Evolutionary conservation across 2,329 filamentous ascomycete species (phyloP).

Genomic region (Fusarium domesticum): DNA sequence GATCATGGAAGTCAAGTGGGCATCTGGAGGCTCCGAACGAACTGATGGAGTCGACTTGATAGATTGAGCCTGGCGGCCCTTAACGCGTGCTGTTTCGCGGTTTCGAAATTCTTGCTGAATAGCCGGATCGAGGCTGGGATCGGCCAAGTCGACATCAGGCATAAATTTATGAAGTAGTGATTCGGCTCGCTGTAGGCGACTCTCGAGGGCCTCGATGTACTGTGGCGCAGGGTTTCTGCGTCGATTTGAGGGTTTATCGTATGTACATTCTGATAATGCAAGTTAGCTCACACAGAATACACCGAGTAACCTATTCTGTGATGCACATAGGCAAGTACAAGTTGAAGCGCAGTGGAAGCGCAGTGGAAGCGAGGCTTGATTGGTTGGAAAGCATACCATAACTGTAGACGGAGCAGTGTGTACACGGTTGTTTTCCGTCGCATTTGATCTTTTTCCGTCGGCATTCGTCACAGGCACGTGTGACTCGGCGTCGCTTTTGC

Average conservation of each 20-base stretch:
- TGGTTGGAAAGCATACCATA: constrained; percentile 66
- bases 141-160: constrained; percentile 80
- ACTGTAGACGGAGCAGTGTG: constrained; percentile 96
- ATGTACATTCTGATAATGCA: constrained; percentile 71
- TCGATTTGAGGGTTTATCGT: constrained; percentile 91
- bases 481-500: constrained; percentile 75
- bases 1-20: constrained; percentile 88
- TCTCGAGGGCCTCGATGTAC: constrained; percentile 87
- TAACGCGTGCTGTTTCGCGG: constrained; percentile 50
- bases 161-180: constrained; percentile 73
- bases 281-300: constrained; percentile 16
- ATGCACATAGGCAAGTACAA: background rate
- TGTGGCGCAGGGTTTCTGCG: constrained; percentile 87
- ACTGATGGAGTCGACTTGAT: constrained; percentile 35
- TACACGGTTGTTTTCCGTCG: constrained; percentile 83
- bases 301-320: constrained; percentile 1
- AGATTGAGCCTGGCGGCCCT: constrained; percentile 39
- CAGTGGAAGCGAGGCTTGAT: constrained; percentile 3
- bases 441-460: constrained; percentile 85
- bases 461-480: constrained; percentile 78
- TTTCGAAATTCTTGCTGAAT: constrained; percentile 67
- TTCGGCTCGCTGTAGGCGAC: constrained; percentile 78
- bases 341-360: background rate
- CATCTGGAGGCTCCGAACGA: constrained; percentile 55
- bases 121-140: constrained; percentile 75